Conservation (phyloP, 805 yeast species). For the Ogataea paraovalis region DNA sequence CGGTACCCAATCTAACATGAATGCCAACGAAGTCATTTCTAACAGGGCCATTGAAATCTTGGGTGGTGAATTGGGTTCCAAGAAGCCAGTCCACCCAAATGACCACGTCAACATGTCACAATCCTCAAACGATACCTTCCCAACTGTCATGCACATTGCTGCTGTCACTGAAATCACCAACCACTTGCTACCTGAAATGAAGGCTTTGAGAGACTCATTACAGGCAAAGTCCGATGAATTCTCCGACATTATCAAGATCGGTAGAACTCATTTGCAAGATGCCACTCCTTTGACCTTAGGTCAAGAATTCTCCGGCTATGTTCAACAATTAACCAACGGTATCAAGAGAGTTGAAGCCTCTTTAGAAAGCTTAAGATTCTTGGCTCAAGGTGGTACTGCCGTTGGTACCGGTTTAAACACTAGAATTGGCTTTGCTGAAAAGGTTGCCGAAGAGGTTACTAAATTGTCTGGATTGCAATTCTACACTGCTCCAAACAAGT, state of each 20-base stretch:
- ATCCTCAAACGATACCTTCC: conserved; percentile 98
- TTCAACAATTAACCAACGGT: conserved; percentile 88
- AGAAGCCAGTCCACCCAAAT: conserved; percentile 94
- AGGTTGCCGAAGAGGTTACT: conserved; percentile 82
- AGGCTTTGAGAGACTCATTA: conserved; percentile 73
- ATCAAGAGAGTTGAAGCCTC: conserved; percentile 77
- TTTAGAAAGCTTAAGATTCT: conserved; percentile 69
- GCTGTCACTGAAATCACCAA: conserved; percentile 85
- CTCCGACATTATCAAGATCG: conserved; percentile 87
- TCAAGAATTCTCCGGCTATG: conserved; percentile 97
- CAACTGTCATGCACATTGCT: conserved; percentile 99
- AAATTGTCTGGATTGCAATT: conserved; percentile 84
- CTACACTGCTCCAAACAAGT: conserved; percentile 96
- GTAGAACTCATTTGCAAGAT: conserved; percentile 98
- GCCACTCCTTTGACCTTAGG: conserved; percentile 98
- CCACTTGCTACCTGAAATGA: conserved; percentile 75
- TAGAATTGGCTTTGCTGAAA: conserved; percentile 79
- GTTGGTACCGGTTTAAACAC: conserved; percentile 99
- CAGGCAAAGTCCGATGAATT: conserved; percentile 79
- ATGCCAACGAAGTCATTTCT: conserved; percentile 97
- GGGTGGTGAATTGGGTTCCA: conserved; percentile 90
- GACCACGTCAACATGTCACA: conserved; percentile 98
- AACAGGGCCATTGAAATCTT: conserved; percentile 96
- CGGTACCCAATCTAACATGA: conserved; percentile 98
- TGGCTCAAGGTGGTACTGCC: conserved; percentile 99